phyloP scores from a whole-genome alignment of 2,329 filamentous ascomycete genomes.

The Alternaria dauci region DNA sequence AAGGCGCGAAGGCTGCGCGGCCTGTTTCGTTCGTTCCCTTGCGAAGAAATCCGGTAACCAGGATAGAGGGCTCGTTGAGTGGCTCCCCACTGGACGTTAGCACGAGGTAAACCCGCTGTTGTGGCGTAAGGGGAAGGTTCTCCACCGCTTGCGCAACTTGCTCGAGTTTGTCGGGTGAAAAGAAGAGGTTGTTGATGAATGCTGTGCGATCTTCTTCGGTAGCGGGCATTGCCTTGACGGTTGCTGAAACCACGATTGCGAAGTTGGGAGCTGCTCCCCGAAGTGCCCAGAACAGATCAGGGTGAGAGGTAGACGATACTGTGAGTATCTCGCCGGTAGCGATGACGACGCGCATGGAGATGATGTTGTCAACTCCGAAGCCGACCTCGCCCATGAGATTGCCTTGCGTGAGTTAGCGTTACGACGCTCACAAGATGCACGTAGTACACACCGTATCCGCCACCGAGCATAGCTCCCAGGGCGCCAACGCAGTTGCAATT shows the following conservation, averaged over 20 bases:
- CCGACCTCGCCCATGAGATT: conserved; percentile 64
- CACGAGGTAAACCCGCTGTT: conserved; percentile 50
- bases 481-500: conserved; percentile 47
- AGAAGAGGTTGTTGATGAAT: conserved; percentile 38
- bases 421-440: background rate
- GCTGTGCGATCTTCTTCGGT: conserved; percentile 31
- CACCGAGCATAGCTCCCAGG: conserved; percentile 53
- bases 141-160: conserved; percentile 50
- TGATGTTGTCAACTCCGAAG: conserved; percentile 61
- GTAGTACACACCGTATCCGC: conserved; percentile 58
- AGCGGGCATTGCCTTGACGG: conserved; percentile 48
- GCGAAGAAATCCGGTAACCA: conserved; percentile 46
- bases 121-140: conserved; percentile 46
- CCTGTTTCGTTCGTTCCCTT: conserved; percentile 45
- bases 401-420: conserved; percentile 34
- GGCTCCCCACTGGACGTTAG: conserved; percentile 39
- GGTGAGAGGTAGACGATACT: conserved; percentile 32
- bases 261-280: conserved; percentile 50
- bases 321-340: conserved; percentile 43
- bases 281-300: conserved; percentile 50
- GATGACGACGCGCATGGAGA: conserved; percentile 36
- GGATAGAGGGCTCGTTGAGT: conserved; percentile 30
- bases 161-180: conserved; percentile 39
- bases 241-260: conserved; percentile 49
- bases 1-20: conserved; percentile 45